Conservation (phyloP, 2,329 filamentous ascomycete species). For the Emericellopsis atlantica region DNA sequence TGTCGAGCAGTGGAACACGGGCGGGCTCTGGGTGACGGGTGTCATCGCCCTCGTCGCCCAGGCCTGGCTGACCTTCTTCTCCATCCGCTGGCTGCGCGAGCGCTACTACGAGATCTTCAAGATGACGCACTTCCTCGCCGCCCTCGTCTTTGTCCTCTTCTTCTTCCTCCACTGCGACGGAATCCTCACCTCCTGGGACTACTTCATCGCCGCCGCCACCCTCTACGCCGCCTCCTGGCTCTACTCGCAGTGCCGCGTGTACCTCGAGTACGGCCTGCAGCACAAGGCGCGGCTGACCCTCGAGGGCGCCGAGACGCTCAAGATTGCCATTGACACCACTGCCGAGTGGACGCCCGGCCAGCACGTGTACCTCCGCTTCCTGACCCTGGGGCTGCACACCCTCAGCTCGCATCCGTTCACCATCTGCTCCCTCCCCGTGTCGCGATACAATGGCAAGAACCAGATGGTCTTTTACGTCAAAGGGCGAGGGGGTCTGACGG, state of each 20-base stretch:
- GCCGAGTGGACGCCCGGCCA: conserved; percentile 38
- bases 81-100: conserved; percentile 33
- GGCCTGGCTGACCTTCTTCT: conserved; percentile 41
- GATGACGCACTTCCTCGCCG: conserved; percentile 36
- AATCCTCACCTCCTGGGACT: conserved; percentile 44
- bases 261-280: conserved; percentile 33
- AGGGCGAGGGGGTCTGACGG: conserved; percentile 34
- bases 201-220: conserved; percentile 43
- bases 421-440: conserved; percentile 32
- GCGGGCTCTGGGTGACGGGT: conserved; percentile 40
- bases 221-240: conserved; percentile 34
- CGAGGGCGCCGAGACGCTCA: conserved; percentile 22
- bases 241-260: conserved; percentile 27
- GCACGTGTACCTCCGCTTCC: conserved; percentile 41
- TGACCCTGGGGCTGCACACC: conserved; percentile 25
- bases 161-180: conserved; percentile 50
- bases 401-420: conserved; percentile 42
- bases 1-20: conserved; percentile 27
- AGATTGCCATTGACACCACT: conserved; percentile 27
- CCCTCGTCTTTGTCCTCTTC: conserved; percentile 40
- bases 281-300: conserved; percentile 26
- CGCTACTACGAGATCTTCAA: conserved; percentile 51
- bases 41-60: conserved; percentile 39
- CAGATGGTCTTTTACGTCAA: conserved; percentile 41
- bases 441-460: conserved; percentile 5